These are phyloP conservation scores for Chlorella sp. DNA, from an alignment of 139 green algal genomes.

Conservation along the genomic window DNA sequence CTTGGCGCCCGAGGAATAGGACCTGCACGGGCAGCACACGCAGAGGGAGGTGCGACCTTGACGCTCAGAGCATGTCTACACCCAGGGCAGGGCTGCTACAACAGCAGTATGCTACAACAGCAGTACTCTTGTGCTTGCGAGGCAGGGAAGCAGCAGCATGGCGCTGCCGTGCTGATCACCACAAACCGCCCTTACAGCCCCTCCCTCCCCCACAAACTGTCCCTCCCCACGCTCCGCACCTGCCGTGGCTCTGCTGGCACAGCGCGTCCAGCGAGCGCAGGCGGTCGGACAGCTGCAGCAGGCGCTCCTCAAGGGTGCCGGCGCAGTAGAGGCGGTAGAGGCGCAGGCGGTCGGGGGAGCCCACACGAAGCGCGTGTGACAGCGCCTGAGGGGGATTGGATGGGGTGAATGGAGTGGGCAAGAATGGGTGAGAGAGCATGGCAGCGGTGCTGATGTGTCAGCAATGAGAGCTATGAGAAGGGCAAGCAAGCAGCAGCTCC, in stretches of 20 bases:
- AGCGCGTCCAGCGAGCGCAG: slow-evolving; percentile 48
- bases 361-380: slow-evolving; percentile 57
- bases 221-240: neutral
- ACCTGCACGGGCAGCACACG: neutral
- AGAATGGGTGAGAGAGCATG: neutral
- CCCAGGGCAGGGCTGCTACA: too few species aligned
- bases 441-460: too few species aligned
- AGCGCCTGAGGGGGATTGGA: slow-evolving; percentile 58
- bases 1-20: slow-evolving; percentile 20
- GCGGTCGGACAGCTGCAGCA: slow-evolving; percentile 62
- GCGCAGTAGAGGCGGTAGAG: slow-evolving; percentile 61
- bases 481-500: neutral
- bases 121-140: too few species aligned
- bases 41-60: too few species aligned
- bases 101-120: too few species aligned
- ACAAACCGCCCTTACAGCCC: too few species aligned
- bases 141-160: too few species aligned
- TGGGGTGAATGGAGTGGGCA: too few species aligned
- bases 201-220: too few species aligned
- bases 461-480: neutral
- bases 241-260: slow-evolving; percentile 52
- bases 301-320: slow-evolving; percentile 65
- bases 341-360: slow-evolving; percentile 21
- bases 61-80: too few species aligned
- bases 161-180: too few species aligned